These are phyloP conservation scores for Trichosporon faecale DNA, from an alignment of 1,284 basidiomycete genomes.

Conservation along the genomic window DNA sequence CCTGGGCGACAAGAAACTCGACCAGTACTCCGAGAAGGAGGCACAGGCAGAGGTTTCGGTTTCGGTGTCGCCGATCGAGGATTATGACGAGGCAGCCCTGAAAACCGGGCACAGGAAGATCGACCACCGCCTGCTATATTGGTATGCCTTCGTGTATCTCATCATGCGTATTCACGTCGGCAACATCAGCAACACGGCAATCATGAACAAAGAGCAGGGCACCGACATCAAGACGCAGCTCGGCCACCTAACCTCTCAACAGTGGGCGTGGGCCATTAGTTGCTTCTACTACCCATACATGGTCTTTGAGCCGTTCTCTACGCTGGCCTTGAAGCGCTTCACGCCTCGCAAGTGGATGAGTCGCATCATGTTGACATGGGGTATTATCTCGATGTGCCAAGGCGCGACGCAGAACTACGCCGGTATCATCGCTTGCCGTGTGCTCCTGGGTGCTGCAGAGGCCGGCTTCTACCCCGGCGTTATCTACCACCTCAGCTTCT, in stretches of 20 bases:
- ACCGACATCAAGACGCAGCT: constrained; percentile 21
- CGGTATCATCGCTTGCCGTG: constrained; percentile 36
- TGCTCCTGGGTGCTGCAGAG: constrained; percentile 45
- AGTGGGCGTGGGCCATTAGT: constrained; percentile 18
- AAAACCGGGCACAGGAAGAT: constrained; percentile 8
- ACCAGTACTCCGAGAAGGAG: neutral
- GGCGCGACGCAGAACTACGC: constrained; percentile 32
- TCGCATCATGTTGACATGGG: constrained; percentile 27
- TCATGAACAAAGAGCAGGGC: constrained; percentile 19
- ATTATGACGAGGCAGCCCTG: neutral
- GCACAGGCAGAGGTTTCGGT: neutral
- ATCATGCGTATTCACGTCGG: constrained; percentile 19
- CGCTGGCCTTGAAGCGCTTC: constrained; percentile 29
- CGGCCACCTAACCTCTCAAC: constrained; percentile 10
- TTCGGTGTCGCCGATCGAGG: neutral
- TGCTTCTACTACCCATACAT: constrained; percentile 22
- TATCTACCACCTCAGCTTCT: constrained; percentile 38
- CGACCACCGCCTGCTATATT: constrained; percentile 14
- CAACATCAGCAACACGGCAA: constrained; percentile 19
- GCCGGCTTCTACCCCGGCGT: constrained; percentile 41
- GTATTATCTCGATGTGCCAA: constrained; percentile 17
- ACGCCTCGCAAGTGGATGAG: constrained; percentile 36
- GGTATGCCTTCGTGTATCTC: constrained; percentile 20
- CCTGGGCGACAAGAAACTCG: neutral
- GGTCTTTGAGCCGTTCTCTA: constrained; percentile 15